Evolutionary conservation across 331 rosid species (phyloP).

Genomic region (Cydonia oblonga): DNA sequence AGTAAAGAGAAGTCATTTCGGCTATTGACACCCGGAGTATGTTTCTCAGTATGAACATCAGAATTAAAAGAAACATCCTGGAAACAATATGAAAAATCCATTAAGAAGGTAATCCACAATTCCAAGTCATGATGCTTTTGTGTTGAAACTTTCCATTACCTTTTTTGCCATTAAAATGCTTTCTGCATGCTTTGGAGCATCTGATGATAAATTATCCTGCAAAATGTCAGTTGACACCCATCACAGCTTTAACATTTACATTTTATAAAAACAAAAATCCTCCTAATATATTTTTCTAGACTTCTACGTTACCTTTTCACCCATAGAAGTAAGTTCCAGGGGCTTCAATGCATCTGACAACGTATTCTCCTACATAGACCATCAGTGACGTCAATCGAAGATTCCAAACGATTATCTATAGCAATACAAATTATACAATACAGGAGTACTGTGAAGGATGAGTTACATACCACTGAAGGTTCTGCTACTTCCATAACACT

Average conservation of each 20-base stretch:
- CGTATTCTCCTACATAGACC: conserved; percentile 24
- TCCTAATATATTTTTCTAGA: neutral
- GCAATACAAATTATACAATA: neutral
- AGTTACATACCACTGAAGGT: conserved; percentile 11
- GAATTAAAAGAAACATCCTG: conserved; percentile 23
- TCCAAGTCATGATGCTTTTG: neutral
- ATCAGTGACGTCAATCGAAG: neutral
- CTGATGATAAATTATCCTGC: conserved; percentile 21
- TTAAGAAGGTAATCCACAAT: neutral
- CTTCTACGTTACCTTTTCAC: conserved; percentile 23
- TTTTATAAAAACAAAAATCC: neutral
- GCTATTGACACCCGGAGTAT: conserved; percentile 5
- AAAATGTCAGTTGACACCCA: neutral
- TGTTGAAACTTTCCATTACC: conserved; percentile 10
- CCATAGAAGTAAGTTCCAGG: conserved; percentile 8
- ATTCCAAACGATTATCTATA: neutral
- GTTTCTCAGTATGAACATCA: conserved; percentile 20
- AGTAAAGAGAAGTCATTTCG: conserved; percentile 5
- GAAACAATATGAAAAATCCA: neutral
- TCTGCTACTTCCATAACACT: conserved; percentile 11
- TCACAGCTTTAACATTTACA: neutral
- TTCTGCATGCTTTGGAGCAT: conserved; percentile 11
- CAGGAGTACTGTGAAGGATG: neutral
- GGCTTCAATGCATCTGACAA: conserved; percentile 8
- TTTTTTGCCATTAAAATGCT: conserved; percentile 11